Conservation (phyloP, 78 protist species). For the Dictyostelium capitatum region DNA sequence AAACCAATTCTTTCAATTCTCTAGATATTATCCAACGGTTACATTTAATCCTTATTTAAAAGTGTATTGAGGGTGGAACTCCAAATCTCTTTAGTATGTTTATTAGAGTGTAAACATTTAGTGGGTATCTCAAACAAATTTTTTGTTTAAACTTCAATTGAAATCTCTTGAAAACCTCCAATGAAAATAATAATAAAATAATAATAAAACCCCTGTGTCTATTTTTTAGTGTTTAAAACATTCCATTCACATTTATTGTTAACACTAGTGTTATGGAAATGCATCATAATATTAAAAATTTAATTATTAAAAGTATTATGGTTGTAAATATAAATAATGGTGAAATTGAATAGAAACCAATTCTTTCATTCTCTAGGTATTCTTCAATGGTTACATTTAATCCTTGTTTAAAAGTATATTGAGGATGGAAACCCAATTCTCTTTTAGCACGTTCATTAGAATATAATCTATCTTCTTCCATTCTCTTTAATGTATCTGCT, state of each 20-base stretch:
- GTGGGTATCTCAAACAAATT: too few species aligned
- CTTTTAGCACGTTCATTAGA: conserved; percentile 57
- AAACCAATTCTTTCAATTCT: conserved; percentile 52
- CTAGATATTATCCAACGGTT: conserved; percentile 69
- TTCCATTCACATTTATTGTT: too few species aligned
- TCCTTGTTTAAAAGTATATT: conserved; percentile 65
- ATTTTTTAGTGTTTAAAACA: too few species aligned
- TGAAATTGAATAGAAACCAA: conserved; percentile 42
- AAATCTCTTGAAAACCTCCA: too few species aligned
- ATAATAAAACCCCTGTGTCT: too few species aligned
- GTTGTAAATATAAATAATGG: conserved; percentile 59
- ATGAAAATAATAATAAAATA: too few species aligned
- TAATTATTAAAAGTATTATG: conserved; percentile 30
- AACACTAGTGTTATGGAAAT: too few species aligned
- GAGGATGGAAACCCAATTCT: conserved; percentile 62
- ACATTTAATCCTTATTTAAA: conserved; percentile 75
- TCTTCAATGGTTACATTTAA: conserved; percentile 73
- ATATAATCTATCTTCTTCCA: conserved; percentile 43
- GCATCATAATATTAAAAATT: conserved; percentile 35
- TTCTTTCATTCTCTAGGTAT: conserved; percentile 68
- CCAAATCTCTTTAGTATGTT: conserved; percentile 55
- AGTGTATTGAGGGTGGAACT: conserved; percentile 41
- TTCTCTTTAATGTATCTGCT: conserved; percentile 20
- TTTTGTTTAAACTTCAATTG: too few species aligned
- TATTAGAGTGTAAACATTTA: too few species aligned